Base-by-base conservation (phyloP, 352 stramenopile species). In the Pythium folliculosum region DNA sequence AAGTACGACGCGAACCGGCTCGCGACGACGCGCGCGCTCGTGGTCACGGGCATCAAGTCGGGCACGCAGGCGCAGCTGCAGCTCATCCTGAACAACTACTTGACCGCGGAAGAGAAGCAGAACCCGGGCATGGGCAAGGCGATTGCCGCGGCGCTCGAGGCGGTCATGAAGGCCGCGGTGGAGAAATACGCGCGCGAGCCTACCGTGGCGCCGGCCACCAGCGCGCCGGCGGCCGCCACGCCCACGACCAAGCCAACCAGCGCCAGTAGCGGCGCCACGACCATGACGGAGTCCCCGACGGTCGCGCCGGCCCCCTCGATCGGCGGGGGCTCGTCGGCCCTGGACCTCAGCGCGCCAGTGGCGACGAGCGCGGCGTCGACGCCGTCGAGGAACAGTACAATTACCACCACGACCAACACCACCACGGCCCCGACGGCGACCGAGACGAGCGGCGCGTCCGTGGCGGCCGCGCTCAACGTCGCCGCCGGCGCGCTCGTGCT, bases 371-470 rank as follows among this genome's bases (percentile, higher is more conserved):
- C 40, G 40, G 40, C 14, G 9, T 47, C 40, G 25, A 49, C 16
- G 32, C 17, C 23, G 23, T 32, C 27, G 27, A 32, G 3, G 3
- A 32, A 32, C 27, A 5, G 27, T 5, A 32, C 27, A 2, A 32
- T 5, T 5, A 5, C 27, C 5, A 32, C 27, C 3, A 32, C 2
- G 27, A 32, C 27, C 27, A 32, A 35, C 25, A 12, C 35, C 1
- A 49, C 21, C 9, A 21, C 53, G 32, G 48, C 53, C 5, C 53
- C 53, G 12, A 22, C 53, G 10, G 9, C 35, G 10, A 59, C 51
- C 23, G n/a, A 56, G 19, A 59, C 21, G 35, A 60, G 53, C 35
- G 21, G 53, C 17, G 53, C 53, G 38, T 60, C 53, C 17, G 35
- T n/a, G 40, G 40, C 40, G 9, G 6, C 40, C 9, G 14, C 38